Conservation (phyloP, 306 rosid genomes). For the Citrullus colocynthis region DNA sequence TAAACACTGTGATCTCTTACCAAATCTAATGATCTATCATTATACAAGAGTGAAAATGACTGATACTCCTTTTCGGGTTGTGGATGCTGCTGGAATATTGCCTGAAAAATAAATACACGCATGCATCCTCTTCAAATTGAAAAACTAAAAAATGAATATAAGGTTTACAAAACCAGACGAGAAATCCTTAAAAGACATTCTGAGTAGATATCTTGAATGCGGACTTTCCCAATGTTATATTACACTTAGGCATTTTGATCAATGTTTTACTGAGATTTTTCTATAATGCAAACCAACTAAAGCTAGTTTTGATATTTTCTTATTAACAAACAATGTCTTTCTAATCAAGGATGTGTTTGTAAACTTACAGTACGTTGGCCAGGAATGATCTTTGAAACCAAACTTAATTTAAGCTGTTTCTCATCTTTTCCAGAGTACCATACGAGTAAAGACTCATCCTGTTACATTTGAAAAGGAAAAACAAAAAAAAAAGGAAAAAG, state of each 20-base stretch:
- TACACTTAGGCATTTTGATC: constrained; percentile 8
- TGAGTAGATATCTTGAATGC: not conserved
- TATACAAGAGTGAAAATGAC: constrained; percentile 79
- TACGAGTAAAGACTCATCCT: constrained; percentile 80
- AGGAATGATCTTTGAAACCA: constrained; percentile 76
- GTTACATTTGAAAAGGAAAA: constrained; percentile 2
- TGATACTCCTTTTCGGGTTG: constrained; percentile 98
- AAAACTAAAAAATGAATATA: constrained; percentile 12
- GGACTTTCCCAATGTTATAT: not conserved
- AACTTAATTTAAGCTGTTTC: constrained; percentile 59
- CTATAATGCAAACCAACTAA: not conserved
- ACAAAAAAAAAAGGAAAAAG: constrained; percentile 16
- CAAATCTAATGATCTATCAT: constrained; percentile 87
- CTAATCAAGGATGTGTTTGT: not conserved
- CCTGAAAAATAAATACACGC: constrained; percentile 39
- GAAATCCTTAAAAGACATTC: not conserved
- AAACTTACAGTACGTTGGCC: constrained; percentile 97
- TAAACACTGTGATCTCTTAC: constrained; percentile 37
- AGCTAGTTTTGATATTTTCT: not conserved
- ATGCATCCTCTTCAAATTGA: constrained; percentile 13
- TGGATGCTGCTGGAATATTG: constrained; percentile 89
- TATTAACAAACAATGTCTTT: not conserved
- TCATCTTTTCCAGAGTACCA: constrained; percentile 94
- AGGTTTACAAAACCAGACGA: constrained; percentile 4
- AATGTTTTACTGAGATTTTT: constrained; percentile 1